Evolutionary conservation across 1,284 basidiomycete genomes (phyloP), one percentile per base, ranked within the genome.

Genomic region (Papiliotrema nemorosa): DNA sequence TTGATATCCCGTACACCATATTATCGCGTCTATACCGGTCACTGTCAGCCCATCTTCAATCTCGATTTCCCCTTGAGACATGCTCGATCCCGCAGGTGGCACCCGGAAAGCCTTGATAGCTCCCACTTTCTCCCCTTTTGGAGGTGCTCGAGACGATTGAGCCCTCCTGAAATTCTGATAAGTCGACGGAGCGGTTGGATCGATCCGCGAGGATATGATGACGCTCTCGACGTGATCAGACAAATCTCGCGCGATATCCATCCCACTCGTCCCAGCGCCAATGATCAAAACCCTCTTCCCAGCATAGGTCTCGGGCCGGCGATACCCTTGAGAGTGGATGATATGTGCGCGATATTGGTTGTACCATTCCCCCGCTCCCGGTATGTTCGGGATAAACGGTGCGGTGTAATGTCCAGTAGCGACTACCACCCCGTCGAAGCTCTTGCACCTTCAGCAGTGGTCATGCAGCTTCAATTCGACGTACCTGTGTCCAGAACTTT

Each of bases 361-460:
- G 0, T 64, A 68, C 79, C 79, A 80, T 27, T 65, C 64, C 7
- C 66, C 62, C 1, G 73, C 55, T 3, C 77, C 77, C 3, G 60
- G 45, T 14, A 80, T 73, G 7, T 51, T 14, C 5, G 79, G 79
- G 22, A 79, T 69, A 51, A 76, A 75, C 0, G 79, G 78, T 0
- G 78, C 77, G 43, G 75, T 77, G 58, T 77, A 80, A 39, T 77
- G 67, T 5, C 79, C 79, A 21, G 77, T 76, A 3, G 78, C 78
- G 24, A 78, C 72, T 2, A 79, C 68, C 2, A 81, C 68, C 1
- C 76, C 79, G 52, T 80, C 79, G 49, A 79, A 80, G 42, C 76
- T 58, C 78, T 80, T 37, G 16, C 3, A 18, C 45, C 44, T 47
- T 54, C 55, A 52, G 26, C 38, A 13, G 13, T 4, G 7, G 18